These are phyloP conservation scores for Eimeria necatrix DNA, from an alignment of 169 alveolate species.

Conservation along the genomic window DNA sequence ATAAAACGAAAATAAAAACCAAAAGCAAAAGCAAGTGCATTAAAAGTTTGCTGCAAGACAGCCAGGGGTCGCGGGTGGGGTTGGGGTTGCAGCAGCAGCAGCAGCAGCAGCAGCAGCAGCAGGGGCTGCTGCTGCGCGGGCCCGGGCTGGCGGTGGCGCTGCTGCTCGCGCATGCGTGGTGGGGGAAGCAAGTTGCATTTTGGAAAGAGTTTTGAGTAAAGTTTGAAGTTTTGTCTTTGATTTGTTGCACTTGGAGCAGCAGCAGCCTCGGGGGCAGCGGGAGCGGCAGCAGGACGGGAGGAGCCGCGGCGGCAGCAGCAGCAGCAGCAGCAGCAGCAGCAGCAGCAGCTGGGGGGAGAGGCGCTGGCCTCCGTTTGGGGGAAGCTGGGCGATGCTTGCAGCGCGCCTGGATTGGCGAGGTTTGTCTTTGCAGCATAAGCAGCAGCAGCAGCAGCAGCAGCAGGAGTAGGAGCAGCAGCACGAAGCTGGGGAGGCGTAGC, in stretches of 20 bases:
- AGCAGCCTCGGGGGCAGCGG: constrained; percentile 2
- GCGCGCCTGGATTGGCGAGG: no score
- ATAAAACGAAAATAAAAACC: background rate
- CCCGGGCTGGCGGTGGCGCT: no score
- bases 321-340: background rate
- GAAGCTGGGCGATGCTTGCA: no score
- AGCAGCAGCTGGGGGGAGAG: background rate
- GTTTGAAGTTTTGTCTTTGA: no score
- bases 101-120: background rate
- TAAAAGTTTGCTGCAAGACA: background rate
- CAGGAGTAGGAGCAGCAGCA: constrained; percentile 28
- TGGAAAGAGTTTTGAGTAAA: no score
- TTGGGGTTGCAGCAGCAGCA: background rate
- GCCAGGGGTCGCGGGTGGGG: background rate
- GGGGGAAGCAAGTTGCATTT: no score
- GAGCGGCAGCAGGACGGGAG: background rate
- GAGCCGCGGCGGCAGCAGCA: background rate
- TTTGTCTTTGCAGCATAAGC: background rate
- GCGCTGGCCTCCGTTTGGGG: no score
- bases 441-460: constrained; percentile 6
- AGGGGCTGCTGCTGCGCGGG: no score
- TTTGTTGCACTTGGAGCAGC: no score
- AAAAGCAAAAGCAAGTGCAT: no score
- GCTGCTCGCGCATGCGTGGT: no score
- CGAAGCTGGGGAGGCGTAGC: background rate